phyloP scores from a whole-genome alignment of 768 basidiomycete genomes.

The Lentinus brumalis region DNA sequence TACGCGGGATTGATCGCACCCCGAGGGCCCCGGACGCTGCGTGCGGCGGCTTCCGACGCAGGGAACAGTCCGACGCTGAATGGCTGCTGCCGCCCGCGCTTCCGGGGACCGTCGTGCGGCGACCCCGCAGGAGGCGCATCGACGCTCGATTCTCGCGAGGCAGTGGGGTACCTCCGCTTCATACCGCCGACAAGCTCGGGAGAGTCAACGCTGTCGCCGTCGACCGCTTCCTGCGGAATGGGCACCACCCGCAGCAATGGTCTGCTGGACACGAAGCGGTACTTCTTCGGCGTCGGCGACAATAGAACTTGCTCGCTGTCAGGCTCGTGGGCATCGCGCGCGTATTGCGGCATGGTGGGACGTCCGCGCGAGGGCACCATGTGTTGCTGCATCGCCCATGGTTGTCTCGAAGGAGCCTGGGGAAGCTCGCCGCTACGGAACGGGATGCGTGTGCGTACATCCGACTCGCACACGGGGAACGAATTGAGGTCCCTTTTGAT shows the following conservation, averaged over 20 bases:
- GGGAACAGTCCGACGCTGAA: constrained; percentile 8
- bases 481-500: neutral
- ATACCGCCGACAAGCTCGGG: neutral
- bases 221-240: neutral
- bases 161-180: constrained; percentile 3
- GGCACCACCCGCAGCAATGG: neutral
- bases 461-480: neutral
- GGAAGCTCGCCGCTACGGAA: neutral
- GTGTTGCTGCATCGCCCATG: neutral
- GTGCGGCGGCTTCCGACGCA: neutral
- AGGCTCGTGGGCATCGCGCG: neutral
- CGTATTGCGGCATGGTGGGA: neutral
- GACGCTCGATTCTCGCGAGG: constrained; percentile 9
- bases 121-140: constrained; percentile 2
- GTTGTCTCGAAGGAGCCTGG: neutral
- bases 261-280: constrained; percentile 16
- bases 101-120: neutral
- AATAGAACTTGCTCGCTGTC: neutral
- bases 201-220: neutral
- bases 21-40: neutral
- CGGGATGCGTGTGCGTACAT: neutral
- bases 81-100: constrained; percentile 9
- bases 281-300: constrained; percentile 6
- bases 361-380: neutral
- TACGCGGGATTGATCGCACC: constrained; percentile 17